phyloP scores from a whole-genome alignment of 805 yeast species.

The Ogataea saltuana region DNA sequence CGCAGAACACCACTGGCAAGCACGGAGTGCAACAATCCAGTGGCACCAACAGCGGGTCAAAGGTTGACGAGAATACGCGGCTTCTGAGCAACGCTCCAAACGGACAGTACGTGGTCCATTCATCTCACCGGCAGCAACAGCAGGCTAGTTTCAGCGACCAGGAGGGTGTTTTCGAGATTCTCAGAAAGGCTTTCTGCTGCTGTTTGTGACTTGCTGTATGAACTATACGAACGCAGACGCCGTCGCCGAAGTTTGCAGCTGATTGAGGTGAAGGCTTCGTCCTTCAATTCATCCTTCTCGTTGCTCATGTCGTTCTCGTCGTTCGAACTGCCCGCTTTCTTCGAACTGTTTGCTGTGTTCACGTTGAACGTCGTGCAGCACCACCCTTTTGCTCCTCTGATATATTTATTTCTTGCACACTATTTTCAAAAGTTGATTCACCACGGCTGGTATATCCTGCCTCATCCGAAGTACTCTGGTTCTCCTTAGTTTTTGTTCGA shows the following conservation, averaged over 20 bases:
- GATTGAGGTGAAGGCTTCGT: no score
- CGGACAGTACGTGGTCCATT: slow-evolving; percentile 15
- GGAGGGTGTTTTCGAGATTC: slow-evolving; percentile 20
- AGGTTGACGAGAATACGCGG: slow-evolving; percentile 23
- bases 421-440: slow-evolving; percentile 3
- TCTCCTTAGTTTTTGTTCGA: background rate
- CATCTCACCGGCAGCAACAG: slow-evolving; percentile 10
- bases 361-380: no score
- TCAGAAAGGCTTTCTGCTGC: slow-evolving; percentile 26
- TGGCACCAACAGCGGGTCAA: slow-evolving; percentile 16
- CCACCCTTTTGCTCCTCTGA: no score
- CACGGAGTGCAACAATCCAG: background rate
- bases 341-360: background rate
- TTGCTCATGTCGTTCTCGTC: no score
- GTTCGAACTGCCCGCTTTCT: no score
- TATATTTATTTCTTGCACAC: slow-evolving; percentile 6
- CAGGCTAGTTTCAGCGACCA: slow-evolving; percentile 10
- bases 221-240: no score
- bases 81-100: slow-evolving; percentile 14
- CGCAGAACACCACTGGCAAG: slow-evolving; percentile 24
- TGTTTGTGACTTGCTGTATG: slow-evolving; percentile 18
- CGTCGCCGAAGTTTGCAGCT: no score
- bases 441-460: background rate
- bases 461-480: no score
- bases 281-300: no score